phyloP scores from a whole-genome alignment of 805 yeast species.

The Groenewaldozyma salmanticensis region DNA sequence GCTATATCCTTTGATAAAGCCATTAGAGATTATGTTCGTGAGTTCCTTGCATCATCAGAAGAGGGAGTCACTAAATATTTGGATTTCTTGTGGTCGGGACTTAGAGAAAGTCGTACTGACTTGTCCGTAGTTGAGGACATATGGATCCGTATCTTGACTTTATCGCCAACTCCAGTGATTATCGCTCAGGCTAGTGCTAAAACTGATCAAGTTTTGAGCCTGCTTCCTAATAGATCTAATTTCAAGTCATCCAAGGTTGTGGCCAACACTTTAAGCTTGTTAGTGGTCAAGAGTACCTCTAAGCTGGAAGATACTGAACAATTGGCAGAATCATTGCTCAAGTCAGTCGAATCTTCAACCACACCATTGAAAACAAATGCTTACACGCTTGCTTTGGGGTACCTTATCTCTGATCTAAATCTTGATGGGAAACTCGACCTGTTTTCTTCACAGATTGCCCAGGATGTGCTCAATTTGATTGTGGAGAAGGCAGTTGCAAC shows the following conservation, averaged over 20 bases:
- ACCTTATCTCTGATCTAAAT: conserved; percentile 34
- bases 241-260: conserved; percentile 23
- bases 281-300: conserved; percentile 13
- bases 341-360: conserved; percentile 1
- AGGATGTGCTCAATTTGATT: background rate
- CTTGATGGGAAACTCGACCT: background rate
- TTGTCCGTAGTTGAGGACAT: conserved; percentile 7
- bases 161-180: conserved; percentile 14
- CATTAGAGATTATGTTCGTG: conserved; percentile 31
- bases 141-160: conserved; percentile 15
- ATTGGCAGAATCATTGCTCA: conserved; percentile 8
- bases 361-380: conserved; percentile 5
- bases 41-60: conserved; percentile 13
- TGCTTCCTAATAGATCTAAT: conserved; percentile 8
- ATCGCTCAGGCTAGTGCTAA: background rate
- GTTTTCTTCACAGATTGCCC: background rate
- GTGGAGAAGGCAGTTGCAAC: conserved; percentile 1
- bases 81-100: conserved; percentile 32
- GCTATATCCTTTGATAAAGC: conserved; percentile 53
- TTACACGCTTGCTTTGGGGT: conserved; percentile 31
- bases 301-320: background rate
- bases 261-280: conserved; percentile 36
- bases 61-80: conserved; percentile 17
- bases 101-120: conserved; percentile 6
- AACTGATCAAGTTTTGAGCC: background rate